Conservation (phyloP, 306 rosid genomes). For the Fragaria vesca region DNA sequence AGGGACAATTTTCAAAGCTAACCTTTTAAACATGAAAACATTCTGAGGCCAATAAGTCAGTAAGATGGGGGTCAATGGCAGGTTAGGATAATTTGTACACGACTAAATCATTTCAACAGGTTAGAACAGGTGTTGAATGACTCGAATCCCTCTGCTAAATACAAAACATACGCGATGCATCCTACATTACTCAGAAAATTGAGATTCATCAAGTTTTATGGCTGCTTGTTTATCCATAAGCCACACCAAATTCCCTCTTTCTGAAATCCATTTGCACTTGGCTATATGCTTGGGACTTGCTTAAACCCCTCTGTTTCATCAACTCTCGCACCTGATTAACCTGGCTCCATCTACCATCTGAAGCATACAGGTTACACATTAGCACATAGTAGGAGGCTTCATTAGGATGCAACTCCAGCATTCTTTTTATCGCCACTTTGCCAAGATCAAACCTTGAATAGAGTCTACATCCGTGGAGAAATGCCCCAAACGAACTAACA, state of each 20-base stretch:
- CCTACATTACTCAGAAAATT: background rate
- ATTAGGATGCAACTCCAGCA: slow-evolving; percentile 65
- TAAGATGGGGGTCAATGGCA: background rate
- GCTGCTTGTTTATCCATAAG: background rate
- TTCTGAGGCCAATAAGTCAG: background rate
- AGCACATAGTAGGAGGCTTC: slow-evolving; percentile 75
- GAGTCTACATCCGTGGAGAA: slow-evolving; percentile 85
- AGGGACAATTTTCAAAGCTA: background rate
- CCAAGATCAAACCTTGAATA: slow-evolving; percentile 75
- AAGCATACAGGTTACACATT: slow-evolving; percentile 69
- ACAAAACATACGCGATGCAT: background rate
- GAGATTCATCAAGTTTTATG: background rate
- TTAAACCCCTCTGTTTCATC: slow-evolving; percentile 62
- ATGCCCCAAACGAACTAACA: slow-evolving; percentile 68
- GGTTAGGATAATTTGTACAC: too few species aligned
- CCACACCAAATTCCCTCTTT: too few species aligned
- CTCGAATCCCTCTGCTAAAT: too few species aligned
- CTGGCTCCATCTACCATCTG: slow-evolving; percentile 80
- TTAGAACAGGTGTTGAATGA: too few species aligned
- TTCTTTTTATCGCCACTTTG: slow-evolving; percentile 52
- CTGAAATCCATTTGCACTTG: slow-evolving; percentile 47
- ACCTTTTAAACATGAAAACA: too few species aligned
- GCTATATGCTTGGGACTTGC: slow-evolving; percentile 63
- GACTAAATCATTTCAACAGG: too few species aligned
- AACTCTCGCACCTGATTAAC: slow-evolving; percentile 65